Percentiles rank a stretch among this genome's conserved stretches.
phyloP scores from a whole-genome alignment of 2,329 filamentous ascomycete genomes.

The Colletotrichum liriopes region DNA sequence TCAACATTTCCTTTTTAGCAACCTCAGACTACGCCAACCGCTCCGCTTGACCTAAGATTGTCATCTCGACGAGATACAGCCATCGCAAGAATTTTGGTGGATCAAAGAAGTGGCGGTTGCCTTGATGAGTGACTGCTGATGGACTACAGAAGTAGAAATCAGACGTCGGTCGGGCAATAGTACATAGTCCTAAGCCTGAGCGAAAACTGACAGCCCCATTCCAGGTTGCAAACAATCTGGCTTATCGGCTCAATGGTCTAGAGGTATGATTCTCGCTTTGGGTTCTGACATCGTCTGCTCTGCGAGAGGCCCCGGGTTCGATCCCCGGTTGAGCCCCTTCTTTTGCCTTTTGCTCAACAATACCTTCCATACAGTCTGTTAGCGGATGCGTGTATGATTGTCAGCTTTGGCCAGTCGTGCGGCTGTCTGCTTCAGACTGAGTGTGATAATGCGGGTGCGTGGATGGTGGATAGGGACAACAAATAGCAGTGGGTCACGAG shows the following conservation, averaged over 20 bases:
- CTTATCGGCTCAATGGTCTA: constrained; percentile 50
- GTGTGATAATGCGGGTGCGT: neutral
- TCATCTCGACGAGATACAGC: neutral
- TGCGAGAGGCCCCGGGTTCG: constrained; percentile 55
- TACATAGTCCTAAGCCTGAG: too few relatives aligned
- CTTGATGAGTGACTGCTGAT: neutral
- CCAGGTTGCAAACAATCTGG: neutral
- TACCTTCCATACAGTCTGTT: too few relatives aligned
- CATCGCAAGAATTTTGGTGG: neutral
- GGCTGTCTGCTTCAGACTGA: neutral
- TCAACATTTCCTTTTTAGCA: neutral
- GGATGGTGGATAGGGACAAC: neutral
- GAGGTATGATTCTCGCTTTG: constrained; percentile 56
- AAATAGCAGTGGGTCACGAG: neutral
- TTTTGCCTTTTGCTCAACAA: constrained; percentile 17
- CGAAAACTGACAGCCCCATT: neutral
- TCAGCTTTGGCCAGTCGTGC: too few relatives aligned
- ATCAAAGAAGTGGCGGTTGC: too few relatives aligned
- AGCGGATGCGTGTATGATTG: too few relatives aligned
- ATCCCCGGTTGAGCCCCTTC: constrained; percentile 49
- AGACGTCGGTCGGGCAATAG: too few relatives aligned
- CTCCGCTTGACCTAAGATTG: neutral
- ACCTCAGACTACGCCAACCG: neutral
- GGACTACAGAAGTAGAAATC: neutral
- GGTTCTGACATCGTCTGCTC: constrained; percentile 37